Base-by-base conservation (phyloP, 495 filamentous ascomycete species). In the Aspergillus funiculosus region DNA sequence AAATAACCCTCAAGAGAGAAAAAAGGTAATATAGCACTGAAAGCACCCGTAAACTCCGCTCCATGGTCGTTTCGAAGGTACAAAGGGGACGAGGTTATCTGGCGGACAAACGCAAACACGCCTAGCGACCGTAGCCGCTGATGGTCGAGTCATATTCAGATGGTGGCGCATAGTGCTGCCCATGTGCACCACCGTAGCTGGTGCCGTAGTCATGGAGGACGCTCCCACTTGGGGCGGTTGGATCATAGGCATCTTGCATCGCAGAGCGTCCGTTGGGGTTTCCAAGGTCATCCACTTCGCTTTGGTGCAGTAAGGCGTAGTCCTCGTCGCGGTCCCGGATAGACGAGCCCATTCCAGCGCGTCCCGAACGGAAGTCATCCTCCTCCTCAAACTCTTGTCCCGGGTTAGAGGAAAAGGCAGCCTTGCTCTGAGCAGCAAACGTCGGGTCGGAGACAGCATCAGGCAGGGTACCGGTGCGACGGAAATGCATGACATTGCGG, bases 401-500 rank as follows among this genome's bases (percentile, higher is more conserved):
- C 5, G 70, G 66, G 44, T 74, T 74, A 1, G 71, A 66, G 2
- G 73, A 75, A 54, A 74, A 76, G 25, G 68, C 72, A 21, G 68
- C 71, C 46, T 75, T 72, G 52, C 60, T 64, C 46, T 76, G 72
- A 10, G 65, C 69, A 36, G 66, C 72, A 37, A 64, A 66, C 38
- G 76, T 77, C 19, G 79, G 76, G 35, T 73, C 66, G 22, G 71
- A 66, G 37, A 70, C 67, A 43, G 79, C 77, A 21, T 81, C 81
- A n/a, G 86, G 87, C 5, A 90, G 76, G 30, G 76, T 77, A 48
- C 87, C 86, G 51, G 88, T 81, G 43, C 78, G 78, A 49, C 83
- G 78, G 73, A 83, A 94, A 68, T 89, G 84, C 56, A 82, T 75
- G 42, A 88, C 73, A 38, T 82, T 83, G 67, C 87, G 86, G 56